Conservation (phyloP, 2,329 filamentous ascomycete species). For the Colletotrichum endophyticum region DNA sequence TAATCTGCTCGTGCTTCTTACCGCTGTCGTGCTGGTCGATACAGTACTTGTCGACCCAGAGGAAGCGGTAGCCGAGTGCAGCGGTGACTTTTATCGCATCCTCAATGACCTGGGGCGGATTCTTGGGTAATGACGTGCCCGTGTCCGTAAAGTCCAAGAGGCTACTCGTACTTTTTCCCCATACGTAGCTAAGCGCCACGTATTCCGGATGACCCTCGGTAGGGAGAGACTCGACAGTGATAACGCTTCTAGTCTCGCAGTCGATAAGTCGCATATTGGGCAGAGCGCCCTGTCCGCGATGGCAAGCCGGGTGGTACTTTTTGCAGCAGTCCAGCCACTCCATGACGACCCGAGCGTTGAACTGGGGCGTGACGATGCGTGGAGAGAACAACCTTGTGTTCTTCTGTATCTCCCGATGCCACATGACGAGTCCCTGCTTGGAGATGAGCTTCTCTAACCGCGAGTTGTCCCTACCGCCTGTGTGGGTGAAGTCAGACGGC, state of each 20-base stretch:
- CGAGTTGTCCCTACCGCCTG: neutral
- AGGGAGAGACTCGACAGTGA: neutral
- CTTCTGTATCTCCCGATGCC: neutral
- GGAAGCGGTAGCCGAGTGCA: conserved; percentile 24
- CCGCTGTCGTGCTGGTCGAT: conserved; percentile 29
- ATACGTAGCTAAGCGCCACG: conserved; percentile 3
- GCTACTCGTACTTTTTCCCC: neutral
- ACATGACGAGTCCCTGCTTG: neutral
- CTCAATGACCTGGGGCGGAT: neutral
- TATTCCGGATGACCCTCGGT: neutral
- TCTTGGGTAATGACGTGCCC: neutral
- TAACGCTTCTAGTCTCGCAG: neutral
- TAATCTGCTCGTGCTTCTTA: conserved; percentile 25
- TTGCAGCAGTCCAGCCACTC: neutral
- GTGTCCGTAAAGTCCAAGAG: neutral
- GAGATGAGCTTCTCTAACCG: neutral
- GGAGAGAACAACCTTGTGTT: neutral
- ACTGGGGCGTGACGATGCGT: neutral
- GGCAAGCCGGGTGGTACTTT: neutral
- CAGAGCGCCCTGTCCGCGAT: neutral
- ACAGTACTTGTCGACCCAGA: conserved; percentile 33
- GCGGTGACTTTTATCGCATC: conserved; percentile 24
- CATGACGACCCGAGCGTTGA: neutral
- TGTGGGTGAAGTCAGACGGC: neutral
- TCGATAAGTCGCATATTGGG: neutral